These are phyloP conservation scores for Alopecurus myosuroides DNA, from an alignment of 176 grass and related monocot genomes.

Conservation along the genomic window DNA sequence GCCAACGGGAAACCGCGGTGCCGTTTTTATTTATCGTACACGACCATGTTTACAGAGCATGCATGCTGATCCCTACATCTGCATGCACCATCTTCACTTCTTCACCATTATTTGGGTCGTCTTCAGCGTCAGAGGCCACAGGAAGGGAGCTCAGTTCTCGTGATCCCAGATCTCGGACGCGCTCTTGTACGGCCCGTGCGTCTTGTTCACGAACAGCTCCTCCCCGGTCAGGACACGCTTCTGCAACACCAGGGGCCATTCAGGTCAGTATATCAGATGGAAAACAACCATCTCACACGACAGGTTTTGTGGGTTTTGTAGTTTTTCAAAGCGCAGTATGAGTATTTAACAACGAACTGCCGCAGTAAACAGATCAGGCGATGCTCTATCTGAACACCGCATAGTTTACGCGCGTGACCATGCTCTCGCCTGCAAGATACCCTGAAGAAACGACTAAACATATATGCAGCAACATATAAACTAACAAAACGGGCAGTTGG, in stretches of 20 bases:
- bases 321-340: neutral
- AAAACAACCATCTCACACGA: neutral
- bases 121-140: neutral
- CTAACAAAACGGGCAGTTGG: no score
- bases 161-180: slow-evolving; percentile 62
- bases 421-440: neutral
- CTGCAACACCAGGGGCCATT: slow-evolving; percentile 15
- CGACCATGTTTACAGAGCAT: neutral
- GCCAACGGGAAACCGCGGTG: neutral
- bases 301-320: neutral
- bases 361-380: neutral
- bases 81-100: neutral
- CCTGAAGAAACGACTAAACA: neutral
- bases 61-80: neutral
- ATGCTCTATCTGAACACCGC: neutral
- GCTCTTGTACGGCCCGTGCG: slow-evolving; percentile 56
- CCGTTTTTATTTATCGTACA: slow-evolving; percentile 10
- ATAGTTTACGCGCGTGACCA: neutral
- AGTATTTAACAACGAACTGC: neutral
- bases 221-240: slow-evolving; percentile 62
- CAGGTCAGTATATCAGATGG: neutral
- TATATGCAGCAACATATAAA: neutral
- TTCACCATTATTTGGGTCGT: neutral
- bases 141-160: slow-evolving; percentile 34
- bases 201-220: slow-evolving; percentile 72